phyloP scores from a whole-genome alignment of 768 basidiomycete species.

The Filobasidium floriforme region DNA sequence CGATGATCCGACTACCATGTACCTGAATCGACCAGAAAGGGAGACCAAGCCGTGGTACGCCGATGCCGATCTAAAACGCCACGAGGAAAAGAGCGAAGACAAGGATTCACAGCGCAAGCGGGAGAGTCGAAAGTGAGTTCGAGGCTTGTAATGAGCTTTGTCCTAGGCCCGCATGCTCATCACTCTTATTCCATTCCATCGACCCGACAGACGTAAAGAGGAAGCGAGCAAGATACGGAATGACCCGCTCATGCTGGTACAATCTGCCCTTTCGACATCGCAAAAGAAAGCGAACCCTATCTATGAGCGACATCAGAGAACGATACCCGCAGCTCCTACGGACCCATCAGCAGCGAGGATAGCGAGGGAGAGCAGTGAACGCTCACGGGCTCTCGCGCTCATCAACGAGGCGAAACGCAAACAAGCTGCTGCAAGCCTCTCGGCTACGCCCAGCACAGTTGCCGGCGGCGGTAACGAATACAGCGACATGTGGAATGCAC shows the following conservation, averaged over 20 bases:
- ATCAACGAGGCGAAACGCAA: slow-evolving; percentile 21
- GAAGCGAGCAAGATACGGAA: slow-evolving; percentile 31
- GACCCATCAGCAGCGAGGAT: slow-evolving; percentile 23
- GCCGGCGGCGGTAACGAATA: not conserved
- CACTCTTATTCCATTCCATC: not conserved
- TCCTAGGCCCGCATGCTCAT: not conserved
- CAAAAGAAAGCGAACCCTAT: slow-evolving; percentile 11
- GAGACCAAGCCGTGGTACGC: slow-evolving; percentile 47
- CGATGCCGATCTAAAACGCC: slow-evolving; percentile 35
- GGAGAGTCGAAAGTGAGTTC: slow-evolving; percentile 25
- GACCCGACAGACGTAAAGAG: slow-evolving; percentile 35
- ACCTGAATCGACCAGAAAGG: slow-evolving; percentile 40
- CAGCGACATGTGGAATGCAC: slow-evolving; percentile 14
- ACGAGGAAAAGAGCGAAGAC: slow-evolving; percentile 41
- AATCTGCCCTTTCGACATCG: slow-evolving; percentile 29
- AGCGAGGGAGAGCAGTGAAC: slow-evolving; percentile 30
- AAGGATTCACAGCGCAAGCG: slow-evolving; percentile 34
- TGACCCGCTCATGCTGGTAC: slow-evolving; percentile 39
- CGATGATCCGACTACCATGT: slow-evolving; percentile 44
- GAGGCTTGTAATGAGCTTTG: not conserved
- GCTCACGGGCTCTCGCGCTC: slow-evolving; percentile 37
- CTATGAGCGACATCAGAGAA: not conserved
- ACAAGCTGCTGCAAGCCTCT: not conserved
- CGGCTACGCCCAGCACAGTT: not conserved
- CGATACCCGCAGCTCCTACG: not conserved